phyloP scores from a whole-genome alignment of 106 monocot genomes.

The Dioscorea dumetorum region DNA sequence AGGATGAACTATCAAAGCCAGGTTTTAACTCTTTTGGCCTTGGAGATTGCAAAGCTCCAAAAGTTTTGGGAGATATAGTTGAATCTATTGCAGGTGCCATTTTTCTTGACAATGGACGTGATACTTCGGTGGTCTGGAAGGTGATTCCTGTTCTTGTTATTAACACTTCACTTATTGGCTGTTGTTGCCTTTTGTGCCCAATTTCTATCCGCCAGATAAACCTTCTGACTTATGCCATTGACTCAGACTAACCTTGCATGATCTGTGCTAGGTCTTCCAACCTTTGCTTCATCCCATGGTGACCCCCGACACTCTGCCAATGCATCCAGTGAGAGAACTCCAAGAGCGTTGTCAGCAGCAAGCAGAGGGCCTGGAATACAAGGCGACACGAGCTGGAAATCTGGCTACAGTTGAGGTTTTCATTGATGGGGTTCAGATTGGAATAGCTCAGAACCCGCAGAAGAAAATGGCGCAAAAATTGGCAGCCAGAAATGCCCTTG shows the following conservation, averaged over 20 bases:
- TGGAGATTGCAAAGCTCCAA: constrained; percentile 97
- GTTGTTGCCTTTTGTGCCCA: too few species aligned
- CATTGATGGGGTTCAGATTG: constrained; percentile 83
- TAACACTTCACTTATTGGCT: too few species aligned
- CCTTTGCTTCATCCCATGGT: constrained; percentile 94
- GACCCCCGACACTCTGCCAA: constrained; percentile 88
- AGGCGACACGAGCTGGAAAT: constrained; percentile 63
- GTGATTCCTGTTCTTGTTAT: constrained; percentile 15
- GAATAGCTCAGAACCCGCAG: constrained; percentile 86
- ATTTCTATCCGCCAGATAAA: too few species aligned
- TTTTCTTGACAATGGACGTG: constrained; percentile 68
- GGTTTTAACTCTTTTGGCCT: constrained; percentile 93
- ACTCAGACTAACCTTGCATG: too few species aligned
- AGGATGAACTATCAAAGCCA: constrained; percentile 72
- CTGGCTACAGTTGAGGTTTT: constrained; percentile 89
- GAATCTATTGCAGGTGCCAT: constrained; percentile 96
- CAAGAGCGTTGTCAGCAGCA: constrained; percentile 97
- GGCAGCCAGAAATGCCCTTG: constrained; percentile 86
- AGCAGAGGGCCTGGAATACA: constrained; percentile 88
- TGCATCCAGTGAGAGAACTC: constrained; percentile 97
- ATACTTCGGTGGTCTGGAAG: constrained; percentile 79
- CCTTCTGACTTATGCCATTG: too few species aligned
- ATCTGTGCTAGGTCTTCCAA: constrained; percentile 56
- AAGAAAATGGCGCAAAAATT: constrained; percentile 99
- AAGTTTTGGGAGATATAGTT: constrained; percentile 96